Conservation (phyloP, 176 grass and related monocot species). For the Bothriochloa decipiens region DNA sequence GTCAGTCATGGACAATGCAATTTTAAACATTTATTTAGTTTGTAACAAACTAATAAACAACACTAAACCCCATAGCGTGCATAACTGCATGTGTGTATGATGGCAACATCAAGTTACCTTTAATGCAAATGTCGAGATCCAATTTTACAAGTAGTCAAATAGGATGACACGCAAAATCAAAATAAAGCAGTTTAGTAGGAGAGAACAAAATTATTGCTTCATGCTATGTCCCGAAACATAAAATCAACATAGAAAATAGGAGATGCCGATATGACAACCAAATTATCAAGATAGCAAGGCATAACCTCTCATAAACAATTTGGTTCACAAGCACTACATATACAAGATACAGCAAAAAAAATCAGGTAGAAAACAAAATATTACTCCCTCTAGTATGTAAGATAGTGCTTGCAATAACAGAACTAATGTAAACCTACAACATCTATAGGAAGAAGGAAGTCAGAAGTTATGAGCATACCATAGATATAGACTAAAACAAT, state of each 20-base stretch:
- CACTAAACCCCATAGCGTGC: background rate
- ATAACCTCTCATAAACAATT: conserved; percentile 10
- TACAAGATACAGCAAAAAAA: conserved; percentile 4
- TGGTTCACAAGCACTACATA: conserved; percentile 25
- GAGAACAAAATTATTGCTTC: background rate
- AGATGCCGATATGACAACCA: background rate
- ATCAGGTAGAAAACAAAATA: background rate
- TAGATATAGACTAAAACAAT: conserved; percentile 34
- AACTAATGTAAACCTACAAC: conserved; percentile 24
- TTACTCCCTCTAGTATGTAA: background rate
- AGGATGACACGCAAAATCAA: background rate
- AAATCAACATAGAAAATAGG: background rate
- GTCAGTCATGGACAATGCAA: background rate
- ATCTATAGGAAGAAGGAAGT: background rate
- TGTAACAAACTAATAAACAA: background rate
- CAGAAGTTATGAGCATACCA: conserved; percentile 46
- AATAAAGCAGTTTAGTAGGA: background rate
- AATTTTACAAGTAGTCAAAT: conserved; percentile 2
- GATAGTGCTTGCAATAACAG: background rate
- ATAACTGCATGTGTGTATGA: background rate
- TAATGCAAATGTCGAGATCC: background rate
- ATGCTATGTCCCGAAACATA: background rate
- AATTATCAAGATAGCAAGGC: background rate
- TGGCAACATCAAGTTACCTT: background rate
- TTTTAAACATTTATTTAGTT: background rate